Evolutionary conservation across 1,284 basidiomycete genomes (phyloP), one percentile per base, ranked within the genome.

Genomic region (Ceratobasidium papillatum): DNA sequence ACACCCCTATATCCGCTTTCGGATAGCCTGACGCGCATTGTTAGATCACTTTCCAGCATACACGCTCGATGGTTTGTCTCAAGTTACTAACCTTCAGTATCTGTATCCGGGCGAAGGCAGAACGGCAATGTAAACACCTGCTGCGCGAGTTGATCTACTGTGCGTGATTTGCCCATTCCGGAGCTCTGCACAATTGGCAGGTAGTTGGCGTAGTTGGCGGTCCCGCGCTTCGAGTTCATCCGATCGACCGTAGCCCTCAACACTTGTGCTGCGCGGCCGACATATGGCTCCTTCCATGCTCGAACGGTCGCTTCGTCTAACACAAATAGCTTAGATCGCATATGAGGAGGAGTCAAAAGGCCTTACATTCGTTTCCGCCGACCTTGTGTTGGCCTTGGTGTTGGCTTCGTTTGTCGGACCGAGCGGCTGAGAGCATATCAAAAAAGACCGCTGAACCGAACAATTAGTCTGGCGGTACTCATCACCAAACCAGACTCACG

Each of bases 161-260:
- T 27, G 7, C 59, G 17, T 3, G 59, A 62, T 25, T 62, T 62
- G 5, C 59, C 59, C 14, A 27, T 62, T 7, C 59, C 59, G 3
- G 59, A 62, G 62, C 62, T 64, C 62, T 64, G 62, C 17, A 64
- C 41, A 7, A 64, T 27, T 14, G 62, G 43, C 43, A 64, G 5
- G 30, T 49, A 64, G 12, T 43, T 64, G 25, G 36, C 62, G n/a
- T 64, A 64, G 5, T 58, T 2, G 12, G 3, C 1, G 2, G 2
- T 5, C 9, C 27, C 25, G 30, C 54, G 54, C 1, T 32, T 9
- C 14, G 27, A 19, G n/a, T 58, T 58, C 54, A 58, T 58, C 14
- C 32, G 9, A 27, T 36, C 1, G 12, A 58, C 14, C 1, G 34
- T 27, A 8, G 30, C 4, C 12, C 12, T 36, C 34, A 58, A 58